Evolutionary conservation across 805 yeast species (phyloP).

Genomic region (Yamadazyma paraphyllophila): DNA sequence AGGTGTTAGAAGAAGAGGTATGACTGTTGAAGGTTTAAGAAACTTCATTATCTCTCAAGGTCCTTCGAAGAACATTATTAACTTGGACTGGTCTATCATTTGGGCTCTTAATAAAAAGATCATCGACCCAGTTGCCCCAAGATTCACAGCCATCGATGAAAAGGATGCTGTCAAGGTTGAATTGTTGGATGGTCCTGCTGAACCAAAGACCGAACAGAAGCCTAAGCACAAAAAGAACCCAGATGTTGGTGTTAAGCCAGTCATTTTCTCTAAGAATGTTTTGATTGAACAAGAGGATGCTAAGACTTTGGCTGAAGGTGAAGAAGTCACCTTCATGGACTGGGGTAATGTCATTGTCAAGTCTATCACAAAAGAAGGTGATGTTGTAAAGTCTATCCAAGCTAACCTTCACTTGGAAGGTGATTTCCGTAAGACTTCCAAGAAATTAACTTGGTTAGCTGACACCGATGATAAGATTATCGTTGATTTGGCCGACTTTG

Average conservation of each 20-base stretch:
- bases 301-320: constrained; percentile 63
- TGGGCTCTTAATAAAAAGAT: constrained; percentile 98
- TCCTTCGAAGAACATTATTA: constrained; percentile 94
- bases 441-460: constrained; percentile 94
- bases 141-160: constrained; percentile 77
- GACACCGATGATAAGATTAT: constrained; percentile 67
- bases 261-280: constrained; percentile 60
- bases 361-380: constrained; percentile 61
- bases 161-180: constrained; percentile 67
- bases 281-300: constrained; percentile 88
- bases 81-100: constrained; percentile 94
- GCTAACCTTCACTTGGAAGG: constrained; percentile 89
- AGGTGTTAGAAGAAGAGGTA: constrained; percentile 99
- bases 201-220: constrained; percentile 63
- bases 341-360: constrained; percentile 94
- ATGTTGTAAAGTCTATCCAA: constrained; percentile 56
- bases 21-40: constrained; percentile 96
- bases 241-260: constrained; percentile 81
- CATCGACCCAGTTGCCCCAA: constrained; percentile 95
- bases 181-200: constrained; percentile 64
- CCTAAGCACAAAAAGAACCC: constrained; percentile 96
- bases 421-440: constrained; percentile 94
- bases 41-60: constrained; percentile 94
- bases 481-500: constrained; percentile 86
- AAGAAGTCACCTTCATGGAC: constrained; percentile 97